Percentiles rank a stretch among this genome's conserved stretches.
phyloP scores from a whole-genome alignment of 768 basidiomycete genomes.

The Heimioporus sp. region DNA sequence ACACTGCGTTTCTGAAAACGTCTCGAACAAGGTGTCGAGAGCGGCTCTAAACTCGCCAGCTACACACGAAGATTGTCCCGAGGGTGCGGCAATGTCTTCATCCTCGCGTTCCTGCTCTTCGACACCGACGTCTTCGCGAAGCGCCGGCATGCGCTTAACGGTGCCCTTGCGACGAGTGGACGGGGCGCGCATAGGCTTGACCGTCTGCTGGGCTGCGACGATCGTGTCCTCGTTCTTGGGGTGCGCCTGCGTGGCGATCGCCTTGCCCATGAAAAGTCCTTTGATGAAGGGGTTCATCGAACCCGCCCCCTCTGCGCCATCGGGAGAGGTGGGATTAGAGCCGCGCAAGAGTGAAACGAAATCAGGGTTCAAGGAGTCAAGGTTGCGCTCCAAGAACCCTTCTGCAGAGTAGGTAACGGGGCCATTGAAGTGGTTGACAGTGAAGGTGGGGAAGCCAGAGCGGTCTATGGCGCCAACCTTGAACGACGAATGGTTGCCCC shows the following conservation, averaged over 20 bases:
- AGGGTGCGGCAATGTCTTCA: slow-evolving; percentile 35
- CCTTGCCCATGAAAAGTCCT: slow-evolving; percentile 82
- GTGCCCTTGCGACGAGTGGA: slow-evolving; percentile 83
- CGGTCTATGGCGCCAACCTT: slow-evolving; percentile 76
- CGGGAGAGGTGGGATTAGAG: slow-evolving; percentile 28
- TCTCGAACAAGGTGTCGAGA: slow-evolving; percentile 82
- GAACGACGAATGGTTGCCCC: slow-evolving; percentile 93
- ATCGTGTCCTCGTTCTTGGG: slow-evolving; percentile 94
- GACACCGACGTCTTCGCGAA: slow-evolving; percentile 29
- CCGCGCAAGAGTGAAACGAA: slow-evolving; percentile 89
- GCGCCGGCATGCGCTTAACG: slow-evolving; percentile 47
- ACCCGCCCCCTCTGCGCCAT: slow-evolving; percentile 65
- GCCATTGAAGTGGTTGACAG: slow-evolving; percentile 88
- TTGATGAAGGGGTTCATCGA: slow-evolving; percentile 91
- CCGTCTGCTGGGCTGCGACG: slow-evolving; percentile 88
- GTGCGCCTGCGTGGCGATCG: slow-evolving; percentile 90
- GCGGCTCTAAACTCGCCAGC: slow-evolving; percentile 87
- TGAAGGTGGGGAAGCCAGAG: slow-evolving; percentile 82
- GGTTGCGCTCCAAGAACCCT: slow-evolving; percentile 83
- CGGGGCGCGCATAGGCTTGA: slow-evolving; percentile 92
- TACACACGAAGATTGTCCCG: slow-evolving; percentile 58
- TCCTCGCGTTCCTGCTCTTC: slow-evolving; percentile 52
- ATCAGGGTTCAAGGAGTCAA: slow-evolving; percentile 88
- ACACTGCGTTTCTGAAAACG: slow-evolving; percentile 82
- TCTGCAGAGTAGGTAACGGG: slow-evolving; percentile 91